Percentiles rank a stretch among this genome's conserved stretches.
These are phyloP conservation scores for Trichophyton schoenleinii DNA, from an alignment of 2,329 filamentous ascomycete species.

Conservation along the genomic window DNA sequence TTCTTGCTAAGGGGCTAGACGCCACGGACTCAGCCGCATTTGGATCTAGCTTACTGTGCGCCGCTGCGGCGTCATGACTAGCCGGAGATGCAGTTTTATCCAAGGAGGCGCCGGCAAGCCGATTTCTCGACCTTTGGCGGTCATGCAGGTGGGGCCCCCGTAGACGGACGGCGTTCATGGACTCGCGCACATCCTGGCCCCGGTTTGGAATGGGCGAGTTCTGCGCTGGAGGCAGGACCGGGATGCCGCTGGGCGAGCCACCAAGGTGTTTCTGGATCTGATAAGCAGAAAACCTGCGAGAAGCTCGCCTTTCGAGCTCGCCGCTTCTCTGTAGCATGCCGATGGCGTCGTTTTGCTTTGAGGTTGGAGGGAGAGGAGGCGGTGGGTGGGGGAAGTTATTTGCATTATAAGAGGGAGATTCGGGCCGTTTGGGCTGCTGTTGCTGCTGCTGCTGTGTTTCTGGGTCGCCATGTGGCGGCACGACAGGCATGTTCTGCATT, in stretches of 20 bases:
- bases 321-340: constrained; percentile 83
- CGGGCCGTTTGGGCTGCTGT: constrained; percentile 16
- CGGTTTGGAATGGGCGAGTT: constrained; percentile 72
- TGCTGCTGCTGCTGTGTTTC: not conserved
- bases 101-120: constrained; percentile 48
- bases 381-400: constrained; percentile 43
- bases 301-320: constrained; percentile 83
- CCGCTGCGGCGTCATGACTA: constrained; percentile 19
- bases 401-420: constrained; percentile 13
- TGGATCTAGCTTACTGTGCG: constrained; percentile 26
- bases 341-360: constrained; percentile 77
- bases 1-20: constrained; percentile 38
- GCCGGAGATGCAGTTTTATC: constrained; percentile 35
- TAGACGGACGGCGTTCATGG: constrained; percentile 52
- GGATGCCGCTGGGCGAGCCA: constrained; percentile 65
- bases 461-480: constrained; percentile 53
- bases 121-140: constrained; percentile 40
- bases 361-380: constrained; percentile 67
- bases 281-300: constrained; percentile 85
- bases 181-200: constrained; percentile 67
- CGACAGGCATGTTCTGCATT: constrained; percentile 62
- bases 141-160: constrained; percentile 27
- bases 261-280: constrained; percentile 93
- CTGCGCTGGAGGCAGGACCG: constrained; percentile 67
- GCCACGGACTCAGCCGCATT: constrained; percentile 6